A percentile compares a stretch with the other conserved stretches of the same genome.
These are phyloP conservation scores for Phytophthora macrochlamydospora DNA, from an alignment of 352 stramenopile genomes.

Conservation along the genomic window DNA sequence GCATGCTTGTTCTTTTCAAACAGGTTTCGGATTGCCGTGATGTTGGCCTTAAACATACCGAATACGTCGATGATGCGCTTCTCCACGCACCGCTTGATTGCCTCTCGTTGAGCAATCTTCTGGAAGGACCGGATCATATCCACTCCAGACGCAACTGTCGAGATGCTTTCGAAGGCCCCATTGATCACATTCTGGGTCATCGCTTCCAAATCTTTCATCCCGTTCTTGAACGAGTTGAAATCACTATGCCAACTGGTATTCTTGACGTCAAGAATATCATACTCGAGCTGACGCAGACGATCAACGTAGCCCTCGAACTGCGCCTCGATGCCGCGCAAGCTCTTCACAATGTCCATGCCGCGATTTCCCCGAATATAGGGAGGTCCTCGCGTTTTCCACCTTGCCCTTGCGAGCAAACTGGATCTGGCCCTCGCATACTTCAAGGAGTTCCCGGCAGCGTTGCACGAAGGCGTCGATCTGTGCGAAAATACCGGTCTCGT, in stretches of 20 bases:
- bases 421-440: slow-evolving; percentile 95
- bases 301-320: slow-evolving; percentile 93
- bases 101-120: slow-evolving; percentile 91
- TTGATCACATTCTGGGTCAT: slow-evolving; percentile 98
- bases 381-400: slow-evolving; percentile 64
- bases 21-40: slow-evolving; percentile 81
- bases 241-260: slow-evolving; percentile 95
- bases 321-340: slow-evolving; percentile 91
- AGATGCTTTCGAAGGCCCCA: slow-evolving; percentile 92
- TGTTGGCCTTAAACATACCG: slow-evolving; percentile 84
- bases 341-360: slow-evolving; percentile 93
- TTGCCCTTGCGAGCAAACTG: slow-evolving; percentile 93
- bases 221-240: slow-evolving; percentile 96
- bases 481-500: slow-evolving; percentile 95
- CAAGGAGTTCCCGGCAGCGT: slow-evolving; percentile 93
- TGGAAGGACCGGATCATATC: slow-evolving; percentile 94
- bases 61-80: slow-evolving; percentile 95
- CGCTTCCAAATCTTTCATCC: slow-evolving; percentile 95
- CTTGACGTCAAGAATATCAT: slow-evolving; percentile 96
- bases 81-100: slow-evolving; percentile 94
- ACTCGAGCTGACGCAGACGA: slow-evolving; percentile 89
- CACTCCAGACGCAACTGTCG: slow-evolving; percentile 87
- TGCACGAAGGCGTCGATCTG: slow-evolving; percentile 97
- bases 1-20: slow-evolving; percentile 93
- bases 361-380: slow-evolving; percentile 93